Evolutionary conservation across 768 basidiomycete species (phyloP).

Genomic region (Pisolithus orientalis): DNA sequence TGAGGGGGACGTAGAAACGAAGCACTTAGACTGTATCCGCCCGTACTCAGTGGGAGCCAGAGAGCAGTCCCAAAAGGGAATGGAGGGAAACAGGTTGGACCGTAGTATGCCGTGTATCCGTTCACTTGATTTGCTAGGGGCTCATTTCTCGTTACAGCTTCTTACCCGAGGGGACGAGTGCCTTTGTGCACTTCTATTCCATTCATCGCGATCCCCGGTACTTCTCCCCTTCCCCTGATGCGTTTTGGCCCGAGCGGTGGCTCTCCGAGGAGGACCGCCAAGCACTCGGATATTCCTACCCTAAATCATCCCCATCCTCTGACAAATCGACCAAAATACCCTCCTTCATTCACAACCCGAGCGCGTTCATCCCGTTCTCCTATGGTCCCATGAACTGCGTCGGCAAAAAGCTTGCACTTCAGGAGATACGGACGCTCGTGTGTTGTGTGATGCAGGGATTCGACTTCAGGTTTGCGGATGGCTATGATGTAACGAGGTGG

Average conservation of each 20-base stretch:
- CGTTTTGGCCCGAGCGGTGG: constrained; percentile 43
- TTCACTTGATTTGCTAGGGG: neutral
- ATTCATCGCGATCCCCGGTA: constrained; percentile 42
- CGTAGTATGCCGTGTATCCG: constrained; percentile 27
- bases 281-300: neutral
- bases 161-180: constrained; percentile 39
- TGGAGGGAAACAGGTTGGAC: constrained; percentile 34
- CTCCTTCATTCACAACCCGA: constrained; percentile 27
- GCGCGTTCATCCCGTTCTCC: constrained; percentile 42
- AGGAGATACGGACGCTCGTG: constrained; percentile 36
- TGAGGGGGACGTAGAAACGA: constrained; percentile 37
- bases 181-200: constrained; percentile 37
- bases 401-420: constrained; percentile 37
- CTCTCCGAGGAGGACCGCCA: constrained; percentile 18
- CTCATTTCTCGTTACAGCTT: constrained; percentile 26
- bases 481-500: constrained; percentile 30
- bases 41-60: constrained; percentile 43
- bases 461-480: constrained; percentile 34
- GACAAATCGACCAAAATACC: neutral
- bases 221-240: constrained; percentile 40
- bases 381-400: constrained; percentile 40
- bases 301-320: neutral
- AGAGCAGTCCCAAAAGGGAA: constrained; percentile 31
- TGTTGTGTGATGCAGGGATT: constrained; percentile 35
- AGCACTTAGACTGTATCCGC: constrained; percentile 41